phyloP scores from a whole-genome alignment of 352 stramenopile species.

The Phytopythium chamaehyphon region DNA sequence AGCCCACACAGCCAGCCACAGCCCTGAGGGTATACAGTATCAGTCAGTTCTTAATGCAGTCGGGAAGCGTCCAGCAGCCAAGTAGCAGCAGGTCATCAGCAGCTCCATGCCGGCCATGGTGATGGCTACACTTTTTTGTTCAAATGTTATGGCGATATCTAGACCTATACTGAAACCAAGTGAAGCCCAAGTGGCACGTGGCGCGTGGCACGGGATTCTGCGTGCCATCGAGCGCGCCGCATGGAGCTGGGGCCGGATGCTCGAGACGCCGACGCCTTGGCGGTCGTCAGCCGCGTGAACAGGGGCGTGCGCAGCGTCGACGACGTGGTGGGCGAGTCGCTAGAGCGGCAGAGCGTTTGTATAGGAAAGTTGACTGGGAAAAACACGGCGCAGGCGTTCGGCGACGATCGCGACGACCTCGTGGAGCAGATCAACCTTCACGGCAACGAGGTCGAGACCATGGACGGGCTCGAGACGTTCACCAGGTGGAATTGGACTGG shows the following conservation, averaged over 20 bases:
- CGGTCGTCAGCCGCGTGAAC: slow-evolving; percentile 37
- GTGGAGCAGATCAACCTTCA: slow-evolving; percentile 79
- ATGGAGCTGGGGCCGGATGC: slow-evolving; percentile 8
- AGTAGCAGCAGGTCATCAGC: neutral
- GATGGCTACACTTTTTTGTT: neutral
- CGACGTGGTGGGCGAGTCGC: neutral
- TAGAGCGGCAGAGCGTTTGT: neutral
- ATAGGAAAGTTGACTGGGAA: neutral
- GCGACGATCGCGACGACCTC: slow-evolving; percentile 33
- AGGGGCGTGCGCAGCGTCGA: slow-evolving; percentile 25
- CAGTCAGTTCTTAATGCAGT: neutral
- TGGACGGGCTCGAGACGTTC: slow-evolving; percentile 70
- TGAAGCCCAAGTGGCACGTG: too few relatives aligned
- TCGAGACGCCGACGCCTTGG: slow-evolving; percentile 3
- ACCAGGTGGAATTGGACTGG: slow-evolving; percentile 16
- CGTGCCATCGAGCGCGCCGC: too few relatives aligned
- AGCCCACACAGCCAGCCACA: neutral
- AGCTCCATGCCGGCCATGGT: neutral
- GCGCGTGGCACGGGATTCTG: too few relatives aligned
- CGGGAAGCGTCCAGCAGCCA: neutral
- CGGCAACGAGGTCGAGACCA: slow-evolving; percentile 54
- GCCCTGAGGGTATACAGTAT: neutral
- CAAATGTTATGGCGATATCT: too few relatives aligned
- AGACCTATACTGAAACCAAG: too few relatives aligned
- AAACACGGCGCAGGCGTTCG: slow-evolving; percentile 13